phyloP scores from a whole-genome alignment of 768 basidiomycete species.

The Tulasnella sp. region DNA sequence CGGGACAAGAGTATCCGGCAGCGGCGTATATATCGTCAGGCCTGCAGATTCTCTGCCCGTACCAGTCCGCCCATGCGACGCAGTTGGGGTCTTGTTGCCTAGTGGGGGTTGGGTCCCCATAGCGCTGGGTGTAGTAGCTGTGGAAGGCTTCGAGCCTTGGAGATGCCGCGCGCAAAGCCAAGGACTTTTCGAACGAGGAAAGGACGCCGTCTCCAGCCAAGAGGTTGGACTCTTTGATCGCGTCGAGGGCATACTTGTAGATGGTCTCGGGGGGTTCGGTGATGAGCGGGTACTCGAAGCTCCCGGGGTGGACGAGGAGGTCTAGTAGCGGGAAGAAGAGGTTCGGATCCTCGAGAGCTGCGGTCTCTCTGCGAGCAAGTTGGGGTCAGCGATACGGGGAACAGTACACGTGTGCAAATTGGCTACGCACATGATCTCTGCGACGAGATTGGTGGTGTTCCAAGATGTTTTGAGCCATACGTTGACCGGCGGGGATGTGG shows the following conservation, averaged over 20 bases:
- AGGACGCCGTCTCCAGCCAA: slow-evolving; percentile 51
- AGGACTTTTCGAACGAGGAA: slow-evolving; percentile 61
- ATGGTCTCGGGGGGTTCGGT: slow-evolving; percentile 48
- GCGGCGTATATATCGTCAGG: slow-evolving; percentile 32
- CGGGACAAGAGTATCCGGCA: slow-evolving; percentile 15
- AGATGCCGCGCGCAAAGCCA: slow-evolving; percentile 72
- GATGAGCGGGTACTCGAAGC: slow-evolving; percentile 38
- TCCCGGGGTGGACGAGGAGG: slow-evolving; percentile 54
- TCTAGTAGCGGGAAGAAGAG: slow-evolving; percentile 75
- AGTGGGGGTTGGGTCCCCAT: slow-evolving; percentile 35
- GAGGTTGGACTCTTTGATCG: slow-evolving; percentile 48
- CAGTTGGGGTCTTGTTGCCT: slow-evolving; percentile 42
- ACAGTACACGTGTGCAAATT: neutral
- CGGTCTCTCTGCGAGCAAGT: slow-evolving; percentile 61
- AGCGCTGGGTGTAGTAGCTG: slow-evolving; percentile 53
- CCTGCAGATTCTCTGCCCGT: slow-evolving; percentile 63
- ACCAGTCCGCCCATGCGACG: slow-evolving; percentile 82
- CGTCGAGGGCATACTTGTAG: slow-evolving; percentile 54
- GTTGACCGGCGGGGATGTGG: slow-evolving; percentile 50
- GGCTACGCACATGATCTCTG: slow-evolving; percentile 60
- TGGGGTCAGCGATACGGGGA: neutral
- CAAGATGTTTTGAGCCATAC: slow-evolving; percentile 62
- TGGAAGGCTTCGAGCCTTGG: slow-evolving; percentile 85
- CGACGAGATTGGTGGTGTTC: slow-evolving; percentile 57
- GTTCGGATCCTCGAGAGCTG: slow-evolving; percentile 65